Base-by-base conservation (phyloP, 2,329 filamentous ascomycete genomes). In the Fusarium sp. region DNA sequence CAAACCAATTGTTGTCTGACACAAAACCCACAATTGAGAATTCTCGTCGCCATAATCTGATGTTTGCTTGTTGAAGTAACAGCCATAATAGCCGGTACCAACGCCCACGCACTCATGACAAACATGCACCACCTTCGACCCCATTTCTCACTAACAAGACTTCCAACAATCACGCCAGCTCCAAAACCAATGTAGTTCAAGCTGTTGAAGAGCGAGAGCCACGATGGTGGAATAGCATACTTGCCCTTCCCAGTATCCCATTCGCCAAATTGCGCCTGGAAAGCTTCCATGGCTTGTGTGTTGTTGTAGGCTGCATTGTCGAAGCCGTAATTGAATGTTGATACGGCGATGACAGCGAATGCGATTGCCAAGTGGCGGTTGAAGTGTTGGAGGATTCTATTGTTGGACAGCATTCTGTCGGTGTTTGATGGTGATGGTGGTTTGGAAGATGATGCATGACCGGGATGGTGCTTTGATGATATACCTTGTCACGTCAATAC, bases 301-400 rank as follows among this genome's bases (percentile, higher is more conserved):
- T 74, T 77, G 2, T 77, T 72, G 47, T 79, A 78, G 1, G 72
- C 79, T 57, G 78, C 76, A 48, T 80, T 79, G 50, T 80, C 79
- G 15, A 80, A 79, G 48, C 79, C 78, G 74, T 80, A 81, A 61
- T 80, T 80, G 58, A 80, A 76, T 1, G 72, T 74, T 0, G 76
- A 79, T 2, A 80, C 61, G 7, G 78, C 78, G 23, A 80, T 77
- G 27, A 80, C 56, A 0, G 63, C 39, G 15, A 65, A 65, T 0
- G 72, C 66, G 1, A 70, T 45, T 0, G 63, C 48, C 4, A 76
- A 40, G 3, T 55, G 53, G 6, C 36, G 42, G 27, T 76, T 76
- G 48, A 76, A 75, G 55, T 64, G 61, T 4, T 63, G 29, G 1
- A 64, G 61, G 11, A 64, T 64, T 25, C 61, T 58, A 23, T 64